Conservation (phyloP, 2,329 filamentous ascomycete genomes). For the Onygena corvina region DNA sequence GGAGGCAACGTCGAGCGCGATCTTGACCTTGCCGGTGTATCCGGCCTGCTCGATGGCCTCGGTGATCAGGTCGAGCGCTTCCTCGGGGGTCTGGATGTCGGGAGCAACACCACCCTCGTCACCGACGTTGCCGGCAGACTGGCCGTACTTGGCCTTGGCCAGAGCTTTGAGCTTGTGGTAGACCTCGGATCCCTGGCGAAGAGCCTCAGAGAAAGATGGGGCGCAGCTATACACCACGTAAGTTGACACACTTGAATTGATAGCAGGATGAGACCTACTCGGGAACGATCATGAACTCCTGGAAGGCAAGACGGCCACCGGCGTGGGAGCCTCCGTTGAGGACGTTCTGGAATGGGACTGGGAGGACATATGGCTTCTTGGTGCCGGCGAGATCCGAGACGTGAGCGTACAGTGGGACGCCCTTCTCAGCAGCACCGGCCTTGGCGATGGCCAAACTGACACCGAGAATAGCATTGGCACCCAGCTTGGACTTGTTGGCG, state of each 20-base stretch:
- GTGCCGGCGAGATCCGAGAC: conserved; percentile 77
- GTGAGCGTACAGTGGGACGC: conserved; percentile 75
- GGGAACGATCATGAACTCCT: conserved; percentile 93
- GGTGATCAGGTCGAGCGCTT: conserved; percentile 92
- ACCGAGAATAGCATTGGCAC: conserved; percentile 80
- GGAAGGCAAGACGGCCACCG: conserved; percentile 87
- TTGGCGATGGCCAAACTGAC: conserved; percentile 76
- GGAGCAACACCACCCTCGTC: conserved; percentile 99
- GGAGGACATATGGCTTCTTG: conserved; percentile 84
- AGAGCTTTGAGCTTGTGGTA: conserved; percentile 96
- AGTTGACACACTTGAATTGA: conserved; percentile 13
- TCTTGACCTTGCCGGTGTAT: conserved; percentile 92
- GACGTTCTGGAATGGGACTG: conserved; percentile 89
- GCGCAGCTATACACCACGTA: conserved; percentile 50
- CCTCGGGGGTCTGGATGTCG: conserved; percentile 92
- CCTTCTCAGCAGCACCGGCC: conserved; percentile 81
- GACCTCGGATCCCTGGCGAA: conserved; percentile 92
- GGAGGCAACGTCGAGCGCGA: conserved; percentile 97
- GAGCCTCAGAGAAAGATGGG: conserved; percentile 83
- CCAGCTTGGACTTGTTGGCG: conserved; percentile 74
- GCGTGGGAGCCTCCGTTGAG: conserved; percentile 92
- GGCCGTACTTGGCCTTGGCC: conserved; percentile 98
- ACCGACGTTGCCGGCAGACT: conserved; percentile 96
- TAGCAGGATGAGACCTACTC: conserved; percentile 43
- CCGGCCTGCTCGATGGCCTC: conserved; percentile 89